phyloP scores from a whole-genome alignment of 2,329 filamentous ascomycete genomes.

The Epichloe uncinata region DNA sequence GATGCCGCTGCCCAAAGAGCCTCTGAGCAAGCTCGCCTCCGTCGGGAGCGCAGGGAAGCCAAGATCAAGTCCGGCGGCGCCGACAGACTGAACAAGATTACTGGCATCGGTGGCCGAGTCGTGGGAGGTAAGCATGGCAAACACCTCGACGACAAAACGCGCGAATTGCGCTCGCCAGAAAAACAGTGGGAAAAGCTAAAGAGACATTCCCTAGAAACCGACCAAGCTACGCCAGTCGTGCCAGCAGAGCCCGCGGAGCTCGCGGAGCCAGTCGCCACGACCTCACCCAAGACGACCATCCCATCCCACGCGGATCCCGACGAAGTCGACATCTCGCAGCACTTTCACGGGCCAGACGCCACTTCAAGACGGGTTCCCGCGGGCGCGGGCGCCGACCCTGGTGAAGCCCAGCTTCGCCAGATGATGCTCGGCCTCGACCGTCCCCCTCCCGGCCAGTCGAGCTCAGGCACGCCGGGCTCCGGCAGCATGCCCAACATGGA shows the following conservation, averaged over 20 bases:
- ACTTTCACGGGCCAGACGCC: constrained; percentile 48
- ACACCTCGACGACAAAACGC: background rate
- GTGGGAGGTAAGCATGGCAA: constrained; percentile 16
- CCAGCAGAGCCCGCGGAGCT: background rate
- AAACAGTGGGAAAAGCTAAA: background rate
- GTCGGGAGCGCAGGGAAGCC: constrained; percentile 66
- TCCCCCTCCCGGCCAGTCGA: constrained; percentile 16
- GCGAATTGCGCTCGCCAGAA: background rate
- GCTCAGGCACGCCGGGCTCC: constrained; percentile 11
- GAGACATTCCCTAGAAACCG: background rate
- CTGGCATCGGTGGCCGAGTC: constrained; percentile 43
- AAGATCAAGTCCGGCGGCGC: constrained; percentile 63
- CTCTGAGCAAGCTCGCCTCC: constrained; percentile 55
- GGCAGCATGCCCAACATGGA: constrained; percentile 9
- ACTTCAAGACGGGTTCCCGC: constrained; percentile 11
- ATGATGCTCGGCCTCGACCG: constrained; percentile 48
- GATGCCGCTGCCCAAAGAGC: constrained; percentile 35
- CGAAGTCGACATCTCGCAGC: constrained; percentile 67
- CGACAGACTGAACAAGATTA: constrained; percentile 61
- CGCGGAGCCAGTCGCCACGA: background rate
- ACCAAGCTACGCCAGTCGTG: constrained; percentile 2
- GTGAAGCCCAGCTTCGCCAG: constrained; percentile 49
- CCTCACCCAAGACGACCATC: background rate
- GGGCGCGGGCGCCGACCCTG: constrained; percentile 15
- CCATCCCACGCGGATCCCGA: constrained; percentile 46